A percentile compares a stretch with the other conserved stretches of the same genome.
Conservation (phyloP, 2,329 filamentous ascomycete genomes). For the Aspergillus udagawae region DNA sequence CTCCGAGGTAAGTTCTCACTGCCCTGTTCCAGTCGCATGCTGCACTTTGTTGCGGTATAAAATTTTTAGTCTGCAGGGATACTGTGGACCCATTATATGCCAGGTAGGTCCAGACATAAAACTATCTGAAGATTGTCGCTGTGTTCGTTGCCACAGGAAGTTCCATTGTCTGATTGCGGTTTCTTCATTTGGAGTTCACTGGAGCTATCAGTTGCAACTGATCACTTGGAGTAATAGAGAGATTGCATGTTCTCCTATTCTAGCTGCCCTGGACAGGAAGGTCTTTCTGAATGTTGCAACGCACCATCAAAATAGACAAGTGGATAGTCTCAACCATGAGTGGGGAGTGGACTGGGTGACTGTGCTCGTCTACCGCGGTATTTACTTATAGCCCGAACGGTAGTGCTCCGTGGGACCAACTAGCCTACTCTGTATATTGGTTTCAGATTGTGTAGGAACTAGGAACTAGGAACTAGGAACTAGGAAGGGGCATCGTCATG, state of each 20-base stretch:
- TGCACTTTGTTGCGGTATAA: not conserved
- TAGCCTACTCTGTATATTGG: not conserved
- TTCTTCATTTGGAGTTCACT: not conserved
- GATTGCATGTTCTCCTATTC: not conserved
- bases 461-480: too few species aligned
- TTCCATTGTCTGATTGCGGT: too few species aligned
- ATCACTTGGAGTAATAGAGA: not conserved
- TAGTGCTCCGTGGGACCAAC: not conserved
- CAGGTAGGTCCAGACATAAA: not conserved
- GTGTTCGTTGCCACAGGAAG: too few species aligned
- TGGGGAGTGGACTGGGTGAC: not conserved
- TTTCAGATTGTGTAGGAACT: not conserved
- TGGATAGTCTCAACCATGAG: not conserved
- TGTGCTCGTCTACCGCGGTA: not conserved
- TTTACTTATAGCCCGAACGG: not conserved
- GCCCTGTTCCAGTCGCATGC: too few species aligned
- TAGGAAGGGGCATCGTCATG: not conserved
- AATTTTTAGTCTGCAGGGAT: not conserved
- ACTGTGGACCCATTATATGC: not conserved
- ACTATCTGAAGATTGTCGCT: too few species aligned
- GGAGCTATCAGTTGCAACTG: too few species aligned
- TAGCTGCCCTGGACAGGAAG: not conserved
- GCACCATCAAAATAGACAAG: not conserved
- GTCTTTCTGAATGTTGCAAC: too few species aligned
- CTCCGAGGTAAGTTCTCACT: not conserved